These are phyloP conservation scores for Aspergillus bridgeri DNA, from an alignment of 495 filamentous ascomycete genomes.

Conservation along the genomic window DNA sequence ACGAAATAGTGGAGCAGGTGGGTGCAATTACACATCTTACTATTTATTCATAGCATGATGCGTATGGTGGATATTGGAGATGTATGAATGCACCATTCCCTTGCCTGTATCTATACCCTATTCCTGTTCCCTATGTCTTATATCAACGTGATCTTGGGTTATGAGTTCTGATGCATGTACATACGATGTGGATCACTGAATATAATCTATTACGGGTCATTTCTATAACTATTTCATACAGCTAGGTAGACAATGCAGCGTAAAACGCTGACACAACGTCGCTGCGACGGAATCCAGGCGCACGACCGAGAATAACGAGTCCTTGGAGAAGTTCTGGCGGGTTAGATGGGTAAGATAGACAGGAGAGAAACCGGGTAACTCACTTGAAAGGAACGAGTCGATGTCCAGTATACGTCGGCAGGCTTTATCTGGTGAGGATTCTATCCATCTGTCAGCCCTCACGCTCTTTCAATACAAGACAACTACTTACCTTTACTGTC, in stretches of 20 bases:
- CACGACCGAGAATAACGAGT: conserved; percentile 18
- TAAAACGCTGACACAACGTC: conserved; percentile 18
- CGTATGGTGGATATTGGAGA: too few relatives aligned
- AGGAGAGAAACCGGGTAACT: conserved; percentile 1
- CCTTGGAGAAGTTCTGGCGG: conserved; percentile 5
- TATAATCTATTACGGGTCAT: too few relatives aligned
- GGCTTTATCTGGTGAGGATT: not conserved
- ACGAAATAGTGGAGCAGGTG: not conserved
- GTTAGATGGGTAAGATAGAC: not conserved
- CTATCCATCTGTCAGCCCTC: not conserved
- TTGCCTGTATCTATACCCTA: too few relatives aligned
- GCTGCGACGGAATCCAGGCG: conserved; percentile 13
- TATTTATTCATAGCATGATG: too few relatives aligned
- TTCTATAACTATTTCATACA: too few relatives aligned
- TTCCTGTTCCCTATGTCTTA: too few relatives aligned
- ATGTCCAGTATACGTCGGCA: not conserved
- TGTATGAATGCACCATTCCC: too few relatives aligned
- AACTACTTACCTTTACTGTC: not conserved
- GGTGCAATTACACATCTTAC: too few relatives aligned
- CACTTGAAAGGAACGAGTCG: not conserved
- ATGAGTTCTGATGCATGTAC: too few relatives aligned
- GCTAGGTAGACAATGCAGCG: not conserved
- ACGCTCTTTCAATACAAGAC: not conserved
- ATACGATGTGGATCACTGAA: too few relatives aligned
- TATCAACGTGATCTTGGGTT: too few relatives aligned